Base-by-base conservation (phyloP, 2,329 filamentous ascomycete genomes). In the Sporothrix sp. region DNA sequence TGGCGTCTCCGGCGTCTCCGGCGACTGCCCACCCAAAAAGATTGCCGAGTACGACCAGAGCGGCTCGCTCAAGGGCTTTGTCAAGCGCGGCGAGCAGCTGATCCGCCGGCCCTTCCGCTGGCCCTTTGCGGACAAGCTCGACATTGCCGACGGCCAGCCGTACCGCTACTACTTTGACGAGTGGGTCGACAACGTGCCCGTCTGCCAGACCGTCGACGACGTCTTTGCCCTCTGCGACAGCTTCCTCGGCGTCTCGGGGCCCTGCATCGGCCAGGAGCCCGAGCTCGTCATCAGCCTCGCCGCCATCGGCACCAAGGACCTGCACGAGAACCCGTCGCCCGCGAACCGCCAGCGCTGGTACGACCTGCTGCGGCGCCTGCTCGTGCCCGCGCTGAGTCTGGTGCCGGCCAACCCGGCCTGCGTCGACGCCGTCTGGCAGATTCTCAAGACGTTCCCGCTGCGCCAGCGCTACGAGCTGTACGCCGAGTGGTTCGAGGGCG, bases 101-200 rank as follows among this genome's bases (percentile, higher is more conserved):
- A 69, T 78, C n/a, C 80, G 79, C 58, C 85, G 84, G 61, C 74
- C 79, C 14, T 72, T 93, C 56, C 79, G 86, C 54, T 96, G 91
- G 91, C 85, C 89, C 4, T 84, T 85, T 59, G 80, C 88, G 5
- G 90, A 95, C 59, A 82, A 80, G 58, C 76, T 76, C 56, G 87
- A 93, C 60, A 81, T 80, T 23, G 82, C 82, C 50, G 87, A 89
- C 58, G 82, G 83, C 18, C 75, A 77, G n/a, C 79, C 85, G 48
- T 97, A 96, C 64, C 81, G 85, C 30, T 97, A 94, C 63, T 98
- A 98, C 66, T 96, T 93, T 82, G 89, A 95, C 53, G 93, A 97
- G 59, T 98, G 93, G 93, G 76, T 82, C 2, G 91, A 97, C 66
- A 95, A 93, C 56, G 76, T 98, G 40, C 94, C 93, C 0, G 71